Evolutionary conservation across 2,329 filamentous ascomycete species (phyloP), one percentile per base, ranked within the genome.

Genomic region (Ascochyta clinopodiicola): DNA sequence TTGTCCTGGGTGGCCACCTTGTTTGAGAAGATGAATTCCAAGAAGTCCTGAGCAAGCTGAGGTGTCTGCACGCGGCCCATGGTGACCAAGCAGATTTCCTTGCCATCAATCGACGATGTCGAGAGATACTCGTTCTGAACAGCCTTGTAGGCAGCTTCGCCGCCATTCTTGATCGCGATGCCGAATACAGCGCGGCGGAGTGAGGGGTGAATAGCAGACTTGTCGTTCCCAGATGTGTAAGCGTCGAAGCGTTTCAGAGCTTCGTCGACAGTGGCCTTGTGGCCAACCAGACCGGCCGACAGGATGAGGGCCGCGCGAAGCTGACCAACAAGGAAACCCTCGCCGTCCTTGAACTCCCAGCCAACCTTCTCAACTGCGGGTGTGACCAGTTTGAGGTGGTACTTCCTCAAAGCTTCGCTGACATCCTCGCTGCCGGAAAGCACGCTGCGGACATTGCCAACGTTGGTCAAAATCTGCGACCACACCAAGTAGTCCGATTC

Each of bases 401-500:
- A 96, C 47, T 87, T 87, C 74, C 90, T 88, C 59, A 99, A 79
- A 0, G 87, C 91, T 45, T 84, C 82, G 67, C 88, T 86, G 59
- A 95, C 85, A 45, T 84, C 79, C 51, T 89, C 84, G 60, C 95
- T 89, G 42, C 89, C 88, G 21, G 88, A 84, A 71, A 98, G 98
- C 48, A 96, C 86, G n/a, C 89, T 89, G 74, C 92, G 91, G 57
- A 97, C 84, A 49, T 87, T 88, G 51, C 80, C 84, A 24, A 98
- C 79, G 4, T 90, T 90, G 61, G 88, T 87, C 7, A 96, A 81
- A 29, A 96, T 87, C 73, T 96, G 91, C 53, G 86, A 87, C 90
- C 95, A 96, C 5, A 98, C 94, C 44, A 96, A 84, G 68, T 92
- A 93, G 74, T 94, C 92, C 1, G 84, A 84, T 78, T 99, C 95